Evolutionary conservation across 495 filamentous ascomycete species (phyloP).

Genomic region (Penicillium lagena): DNA sequence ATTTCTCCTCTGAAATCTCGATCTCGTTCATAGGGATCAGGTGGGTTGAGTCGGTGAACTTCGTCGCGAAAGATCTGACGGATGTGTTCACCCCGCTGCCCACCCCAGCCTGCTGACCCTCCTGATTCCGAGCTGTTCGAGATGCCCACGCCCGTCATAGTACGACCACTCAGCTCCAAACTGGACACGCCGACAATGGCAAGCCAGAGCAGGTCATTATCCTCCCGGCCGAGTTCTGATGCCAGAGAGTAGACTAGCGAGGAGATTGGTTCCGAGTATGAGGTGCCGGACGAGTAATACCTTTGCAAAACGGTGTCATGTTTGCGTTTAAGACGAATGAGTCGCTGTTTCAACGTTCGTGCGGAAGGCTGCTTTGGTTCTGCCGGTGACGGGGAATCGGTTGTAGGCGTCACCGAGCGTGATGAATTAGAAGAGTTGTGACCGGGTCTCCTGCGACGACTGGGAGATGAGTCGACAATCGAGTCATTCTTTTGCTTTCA

Average conservation of each 20-base stretch:
- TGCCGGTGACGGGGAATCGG: constrained; percentile 50
- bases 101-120: constrained; percentile 70
- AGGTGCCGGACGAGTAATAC: constrained; percentile 82
- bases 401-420: constrained; percentile 38
- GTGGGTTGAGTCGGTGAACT: constrained; percentile 88
- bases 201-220: constrained; percentile 93
- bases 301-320: constrained; percentile 63
- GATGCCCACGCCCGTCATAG: constrained; percentile 73
- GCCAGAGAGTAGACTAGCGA: constrained; percentile 90
- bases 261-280: constrained; percentile 91
- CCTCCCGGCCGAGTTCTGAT: constrained; percentile 90
- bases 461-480: constrained; percentile 41
- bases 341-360: constrained; percentile 58
- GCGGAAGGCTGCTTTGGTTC: constrained; percentile 59
- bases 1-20: constrained; percentile 51
- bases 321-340: constrained; percentile 69
- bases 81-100: constrained; percentile 75
- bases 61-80: constrained; percentile 84
- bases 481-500: constrained; percentile 47
- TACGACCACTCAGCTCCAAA: constrained; percentile 84
- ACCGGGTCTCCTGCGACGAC: constrained; percentile 27
- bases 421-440: constrained; percentile 41
- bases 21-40: constrained; percentile 53
- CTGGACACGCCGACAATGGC: constrained; percentile 89
- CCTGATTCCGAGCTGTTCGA: constrained; percentile 50